phyloP scores from a whole-genome alignment of 2,329 filamentous ascomycete species.

The Monosporascus sp. region DNA sequence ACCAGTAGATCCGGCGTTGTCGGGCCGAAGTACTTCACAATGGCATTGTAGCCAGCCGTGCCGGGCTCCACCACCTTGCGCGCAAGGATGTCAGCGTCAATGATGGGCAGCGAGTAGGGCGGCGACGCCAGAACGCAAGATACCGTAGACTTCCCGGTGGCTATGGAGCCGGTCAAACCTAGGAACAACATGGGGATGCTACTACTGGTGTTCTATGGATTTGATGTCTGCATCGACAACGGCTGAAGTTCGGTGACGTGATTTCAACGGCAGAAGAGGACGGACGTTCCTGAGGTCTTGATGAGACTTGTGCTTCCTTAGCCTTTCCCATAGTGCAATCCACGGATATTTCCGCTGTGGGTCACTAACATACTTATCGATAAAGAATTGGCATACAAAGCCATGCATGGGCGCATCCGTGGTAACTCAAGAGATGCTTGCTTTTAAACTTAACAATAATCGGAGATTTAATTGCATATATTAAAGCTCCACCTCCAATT shows the following conservation, averaged over 20 bases:
- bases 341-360: not conserved
- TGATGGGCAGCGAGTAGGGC: slow-evolving; percentile 81
- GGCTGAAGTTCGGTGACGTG: not conserved
- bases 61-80: slow-evolving; percentile 93
- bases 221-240: not conserved
- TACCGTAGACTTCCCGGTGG: slow-evolving; percentile 96
- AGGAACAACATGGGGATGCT: slow-evolving; percentile 75
- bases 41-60: slow-evolving; percentile 74
- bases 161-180: slow-evolving; percentile 93
- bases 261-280: not conserved
- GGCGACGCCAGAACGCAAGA: slow-evolving; percentile 73
- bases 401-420: too few relatives aligned
- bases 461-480: too few relatives aligned
- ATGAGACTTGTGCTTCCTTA: not conserved
- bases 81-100: slow-evolving; percentile 90
- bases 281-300: not conserved
- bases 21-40: slow-evolving; percentile 74
- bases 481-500: too few relatives aligned
- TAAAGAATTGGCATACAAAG: not conserved
- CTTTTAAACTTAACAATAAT: too few relatives aligned
- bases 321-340: not conserved
- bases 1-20: slow-evolving; percentile 83
- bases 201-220: not conserved
- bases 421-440: too few relatives aligned
- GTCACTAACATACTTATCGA: not conserved